Evolutionary conservation across 306 rosid genomes (phyloP).

Genomic region (Glycine latifolia): DNA sequence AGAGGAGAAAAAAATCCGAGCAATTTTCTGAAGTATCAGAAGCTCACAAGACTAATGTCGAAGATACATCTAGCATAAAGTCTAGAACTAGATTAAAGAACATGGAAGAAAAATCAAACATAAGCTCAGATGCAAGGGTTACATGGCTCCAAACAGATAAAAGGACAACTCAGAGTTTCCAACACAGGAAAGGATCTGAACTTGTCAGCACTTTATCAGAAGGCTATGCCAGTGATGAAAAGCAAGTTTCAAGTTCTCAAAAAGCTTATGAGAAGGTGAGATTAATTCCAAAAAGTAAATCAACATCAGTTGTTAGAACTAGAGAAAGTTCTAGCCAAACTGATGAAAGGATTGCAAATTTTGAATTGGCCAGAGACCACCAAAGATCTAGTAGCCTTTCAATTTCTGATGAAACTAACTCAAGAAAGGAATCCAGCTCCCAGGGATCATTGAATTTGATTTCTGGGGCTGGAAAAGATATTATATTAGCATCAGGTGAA

Average conservation of each 20-base stretch:
- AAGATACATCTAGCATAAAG: slow-evolving; percentile 47
- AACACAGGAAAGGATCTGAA: slow-evolving; percentile 60
- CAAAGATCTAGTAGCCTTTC: slow-evolving; percentile 38
- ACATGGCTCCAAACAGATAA: slow-evolving; percentile 44
- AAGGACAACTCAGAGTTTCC: slow-evolving; percentile 55
- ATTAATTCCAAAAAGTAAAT: slow-evolving; percentile 53
- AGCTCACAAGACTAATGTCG: slow-evolving; percentile 48
- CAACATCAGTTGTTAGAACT: slow-evolving; percentile 50
- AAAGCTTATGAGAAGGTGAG: slow-evolving; percentile 51
- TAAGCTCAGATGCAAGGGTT: slow-evolving; percentile 49
- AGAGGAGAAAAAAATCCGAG: slow-evolving; percentile 54
- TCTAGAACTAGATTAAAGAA: slow-evolving; percentile 56
- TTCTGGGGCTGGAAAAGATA: slow-evolving; percentile 50
- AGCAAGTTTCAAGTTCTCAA: slow-evolving; percentile 53
- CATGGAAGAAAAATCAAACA: slow-evolving; percentile 50
- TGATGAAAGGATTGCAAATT: slow-evolving; percentile 55
- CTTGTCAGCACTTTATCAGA: slow-evolving; percentile 48
- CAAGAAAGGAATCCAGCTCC: slow-evolving; percentile 51
- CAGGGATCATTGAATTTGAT: slow-evolving; percentile 53
- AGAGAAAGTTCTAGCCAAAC: slow-evolving; percentile 62
- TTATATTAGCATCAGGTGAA: slow-evolving; percentile 51
- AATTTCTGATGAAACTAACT: slow-evolving; percentile 42
- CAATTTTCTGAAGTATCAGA: slow-evolving; percentile 60
- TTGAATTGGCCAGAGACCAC: slow-evolving; percentile 49
- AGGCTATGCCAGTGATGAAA: slow-evolving; percentile 54